Evolutionary conservation across 495 filamentous ascomycete genomes (phyloP), one percentile per base, ranked within the genome.

Genomic region (Pseudotulostoma volvatum): DNA sequence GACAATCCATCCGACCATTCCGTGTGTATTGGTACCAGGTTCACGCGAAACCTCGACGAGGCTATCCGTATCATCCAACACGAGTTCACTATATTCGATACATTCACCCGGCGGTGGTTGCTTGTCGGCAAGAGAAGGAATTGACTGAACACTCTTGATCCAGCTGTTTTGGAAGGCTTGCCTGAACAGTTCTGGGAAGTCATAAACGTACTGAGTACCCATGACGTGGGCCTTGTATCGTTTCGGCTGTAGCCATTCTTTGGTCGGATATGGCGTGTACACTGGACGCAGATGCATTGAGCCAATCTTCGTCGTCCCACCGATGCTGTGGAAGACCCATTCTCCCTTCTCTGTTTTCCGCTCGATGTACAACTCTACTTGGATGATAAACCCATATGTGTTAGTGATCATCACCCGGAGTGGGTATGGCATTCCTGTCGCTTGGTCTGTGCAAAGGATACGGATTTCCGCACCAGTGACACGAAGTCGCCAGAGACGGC

Each of bases 151-250:
- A 38, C 72, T 71, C 55, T 76, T 75, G 47, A 66, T 64, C 90
- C 90, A 97, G 67, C 74, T 83, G 66, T 94, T 95, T 63, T 95
- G 85, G 61, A 93, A 81, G 31, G 90, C 88, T 60, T 96, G 90
- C 52, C 90, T 73, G 81, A 97, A 97, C 21, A 97, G 78, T 67
- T 97, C 92, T 5, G 90, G 90, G 81, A 97, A 97, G 66, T 97
- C 90, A 57, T 97, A 97, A 42, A 94, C 92, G 48, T 94, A 97
- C 57, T 97, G 90, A 13, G 90, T 97, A 48, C 90, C 90, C 87
- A 96, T 95, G 39, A 97, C 56, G 59, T 97, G 90, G 36, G 90
- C 90, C 76, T 92, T 96, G 77, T 96, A 96, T 41, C 90, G 74
- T 75, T 96, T 97, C 44, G 90, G 90, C 64, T 97, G 90, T 44